phyloP scores from a whole-genome alignment of 1,139 yeast genomes.

The Hemisphaericaspora lyxosophila region DNA sequence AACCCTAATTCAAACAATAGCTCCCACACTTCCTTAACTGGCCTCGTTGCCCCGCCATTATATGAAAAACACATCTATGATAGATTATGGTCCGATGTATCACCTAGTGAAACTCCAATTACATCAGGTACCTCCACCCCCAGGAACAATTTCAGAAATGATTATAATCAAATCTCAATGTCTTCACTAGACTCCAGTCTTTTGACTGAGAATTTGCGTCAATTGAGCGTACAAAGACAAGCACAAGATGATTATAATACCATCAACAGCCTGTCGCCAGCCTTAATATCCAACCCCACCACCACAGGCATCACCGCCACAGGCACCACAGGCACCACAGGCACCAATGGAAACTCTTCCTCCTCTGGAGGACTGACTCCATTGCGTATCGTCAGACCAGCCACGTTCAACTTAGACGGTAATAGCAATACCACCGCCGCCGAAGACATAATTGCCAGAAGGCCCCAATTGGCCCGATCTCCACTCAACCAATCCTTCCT shows the following conservation, averaged over 20 bases:
- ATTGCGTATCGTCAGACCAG: conserved; percentile 23
- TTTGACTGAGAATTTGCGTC: conserved; percentile 54
- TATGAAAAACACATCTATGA: conserved; percentile 87
- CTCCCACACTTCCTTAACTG: conserved; percentile 39
- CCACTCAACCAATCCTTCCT: conserved; percentile 13
- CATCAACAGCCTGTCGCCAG: no score
- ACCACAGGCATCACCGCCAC: no score
- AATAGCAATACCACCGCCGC: conserved; percentile 17
- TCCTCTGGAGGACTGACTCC: conserved; percentile 5
- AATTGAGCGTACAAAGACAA: conserved; percentile 52
- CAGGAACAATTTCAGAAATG: conserved; percentile 18
- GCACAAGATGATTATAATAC: conserved; percentile 25
- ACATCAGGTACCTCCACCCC: conserved; percentile 57
- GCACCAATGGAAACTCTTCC: no score
- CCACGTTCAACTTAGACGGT: conserved; percentile 46
- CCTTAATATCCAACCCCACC: no score
- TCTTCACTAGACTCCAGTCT: conserved; percentile 43
- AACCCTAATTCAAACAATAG: conserved; percentile 23
- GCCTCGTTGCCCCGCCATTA: conserved; percentile 81
- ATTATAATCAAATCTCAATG: conserved; percentile 40
- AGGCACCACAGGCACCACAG: no score
- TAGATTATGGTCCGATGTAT: conserved; percentile 72
- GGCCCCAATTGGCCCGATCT: conserved; percentile 13
- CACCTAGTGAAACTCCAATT: conserved; percentile 57
- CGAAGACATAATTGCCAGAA: conserved; percentile 12